Percentiles rank a stretch among this genome's conserved stretches.
Conservation (phyloP, 495 filamentous ascomycete genomes). For the Trichoderma asperelloides region DNA sequence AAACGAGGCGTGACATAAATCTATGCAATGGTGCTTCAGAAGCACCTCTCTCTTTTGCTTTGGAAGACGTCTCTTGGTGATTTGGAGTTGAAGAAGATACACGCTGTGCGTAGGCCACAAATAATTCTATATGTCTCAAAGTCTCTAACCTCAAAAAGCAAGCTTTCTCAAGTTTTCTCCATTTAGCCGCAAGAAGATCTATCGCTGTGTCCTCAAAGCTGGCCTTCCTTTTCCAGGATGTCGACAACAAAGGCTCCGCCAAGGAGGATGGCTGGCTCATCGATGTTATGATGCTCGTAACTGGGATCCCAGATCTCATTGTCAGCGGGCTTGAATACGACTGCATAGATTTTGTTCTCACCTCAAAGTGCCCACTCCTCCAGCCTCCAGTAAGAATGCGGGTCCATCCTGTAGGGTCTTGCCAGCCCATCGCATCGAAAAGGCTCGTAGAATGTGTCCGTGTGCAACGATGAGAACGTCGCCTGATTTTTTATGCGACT, state of each 20-base stretch:
- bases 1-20: too few species aligned
- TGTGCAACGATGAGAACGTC: constrained; percentile 64
- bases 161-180: not conserved
- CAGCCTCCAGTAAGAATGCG: constrained; percentile 66
- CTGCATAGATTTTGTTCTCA: constrained; percentile 19
- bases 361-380: constrained; percentile 77
- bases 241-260: constrained; percentile 58
- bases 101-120: not conserved
- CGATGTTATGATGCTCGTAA: constrained; percentile 57
- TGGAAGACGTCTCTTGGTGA: too few species aligned
- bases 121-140: not conserved
- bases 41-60: too few species aligned
- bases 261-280: constrained; percentile 62
- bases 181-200: not conserved
- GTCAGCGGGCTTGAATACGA: not conserved
- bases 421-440: constrained; percentile 79
- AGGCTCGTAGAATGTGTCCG: constrained; percentile 80
- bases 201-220: not conserved
- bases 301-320: constrained; percentile 25
- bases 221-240: constrained; percentile 18
- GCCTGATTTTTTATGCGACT: constrained; percentile 12
- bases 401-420: constrained; percentile 58
- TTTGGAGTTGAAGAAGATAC: too few species aligned
- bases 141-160: not conserved
- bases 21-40: too few species aligned